Percentiles rank a stretch among this genome's conserved stretches.
phyloP scores from a whole-genome alignment of 345 rosid genomes.

The Gossypium turneri region DNA sequence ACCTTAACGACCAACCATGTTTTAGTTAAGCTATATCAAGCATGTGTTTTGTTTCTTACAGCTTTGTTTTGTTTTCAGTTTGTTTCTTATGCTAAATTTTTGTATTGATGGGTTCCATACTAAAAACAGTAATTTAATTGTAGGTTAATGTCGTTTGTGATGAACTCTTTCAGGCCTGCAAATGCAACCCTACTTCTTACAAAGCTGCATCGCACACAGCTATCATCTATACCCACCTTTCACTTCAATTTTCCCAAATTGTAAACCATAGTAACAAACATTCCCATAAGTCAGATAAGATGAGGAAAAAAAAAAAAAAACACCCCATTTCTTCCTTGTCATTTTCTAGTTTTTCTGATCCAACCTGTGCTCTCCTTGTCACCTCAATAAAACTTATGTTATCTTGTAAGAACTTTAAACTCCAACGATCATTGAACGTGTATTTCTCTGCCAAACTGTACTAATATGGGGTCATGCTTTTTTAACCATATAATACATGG shows the following conservation, averaged over 20 bases:
- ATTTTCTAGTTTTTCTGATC: not conserved
- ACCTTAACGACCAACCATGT: no score
- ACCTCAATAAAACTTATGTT: not conserved
- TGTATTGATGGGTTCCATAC: no score
- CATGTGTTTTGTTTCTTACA: no score
- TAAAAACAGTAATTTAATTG: not conserved
- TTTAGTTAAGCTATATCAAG: no score
- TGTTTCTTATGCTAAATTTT: no score
- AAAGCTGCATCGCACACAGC: not conserved
- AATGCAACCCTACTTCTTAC: slow-evolving; percentile 6
- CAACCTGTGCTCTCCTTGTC: not conserved
- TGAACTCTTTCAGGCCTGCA: slow-evolving; percentile 3
- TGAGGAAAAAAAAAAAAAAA: not conserved
- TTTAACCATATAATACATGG: not conserved
- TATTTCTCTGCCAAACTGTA: slow-evolving; percentile 11
- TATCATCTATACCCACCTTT: not conserved
- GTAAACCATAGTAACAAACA: slow-evolving; percentile 1
- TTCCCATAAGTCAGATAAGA: slow-evolving; percentile 3
- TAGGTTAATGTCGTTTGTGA: slow-evolving; percentile 11
- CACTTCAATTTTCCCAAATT: not conserved
- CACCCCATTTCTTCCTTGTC: not conserved
- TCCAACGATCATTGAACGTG: not conserved
- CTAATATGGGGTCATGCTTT: not conserved
- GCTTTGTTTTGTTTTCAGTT: no score
- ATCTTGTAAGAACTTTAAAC: not conserved